A percentile compares a stretch with the other conserved stretches of the same genome.
Conservation (phyloP, 164 flowering plant genomes). For the Macadamia integrifolia region DNA sequence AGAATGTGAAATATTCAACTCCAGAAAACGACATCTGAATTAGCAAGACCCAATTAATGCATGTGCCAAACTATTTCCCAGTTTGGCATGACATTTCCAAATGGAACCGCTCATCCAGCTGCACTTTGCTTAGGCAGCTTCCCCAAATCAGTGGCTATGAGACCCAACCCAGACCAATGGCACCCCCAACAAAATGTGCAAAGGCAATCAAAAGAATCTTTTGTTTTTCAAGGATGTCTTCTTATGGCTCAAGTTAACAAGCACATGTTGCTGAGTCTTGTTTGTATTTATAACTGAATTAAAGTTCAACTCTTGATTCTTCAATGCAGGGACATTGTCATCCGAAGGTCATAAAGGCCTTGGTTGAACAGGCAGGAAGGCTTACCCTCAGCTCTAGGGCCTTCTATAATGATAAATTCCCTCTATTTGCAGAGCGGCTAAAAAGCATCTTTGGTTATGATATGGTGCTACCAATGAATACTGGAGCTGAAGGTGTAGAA, state of each 20-base stretch:
- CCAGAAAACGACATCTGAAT: no score
- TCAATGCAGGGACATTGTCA: conserved; percentile 88
- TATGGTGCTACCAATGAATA: conserved; percentile 98
- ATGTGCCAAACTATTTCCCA: no score
- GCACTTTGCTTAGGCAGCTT: no score
- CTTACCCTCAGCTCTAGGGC: conserved; percentile 95
- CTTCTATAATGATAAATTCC: conserved; percentile 86
- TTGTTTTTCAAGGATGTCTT: background rate
- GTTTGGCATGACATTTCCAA: no score
- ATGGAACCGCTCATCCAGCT: no score
- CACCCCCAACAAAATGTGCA: background rate
- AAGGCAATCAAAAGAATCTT: background rate
- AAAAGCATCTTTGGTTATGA: conserved; percentile 83
- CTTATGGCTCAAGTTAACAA: background rate
- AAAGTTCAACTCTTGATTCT: background rate
- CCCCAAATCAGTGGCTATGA: no score
- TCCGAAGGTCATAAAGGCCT: conserved; percentile 80
- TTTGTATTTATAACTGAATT: background rate
- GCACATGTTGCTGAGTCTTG: background rate
- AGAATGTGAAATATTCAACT: no score
- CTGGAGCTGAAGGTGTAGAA: conserved; percentile 99
- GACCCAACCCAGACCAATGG: no score
- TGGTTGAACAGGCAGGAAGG: conserved; percentile 70
- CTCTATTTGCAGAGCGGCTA: conserved; percentile 65
- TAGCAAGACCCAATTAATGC: no score